These are phyloP conservation scores for Cordyceps militaris DNA, from an alignment of 2,329 filamentous ascomycete species.

Conservation along the genomic window DNA sequence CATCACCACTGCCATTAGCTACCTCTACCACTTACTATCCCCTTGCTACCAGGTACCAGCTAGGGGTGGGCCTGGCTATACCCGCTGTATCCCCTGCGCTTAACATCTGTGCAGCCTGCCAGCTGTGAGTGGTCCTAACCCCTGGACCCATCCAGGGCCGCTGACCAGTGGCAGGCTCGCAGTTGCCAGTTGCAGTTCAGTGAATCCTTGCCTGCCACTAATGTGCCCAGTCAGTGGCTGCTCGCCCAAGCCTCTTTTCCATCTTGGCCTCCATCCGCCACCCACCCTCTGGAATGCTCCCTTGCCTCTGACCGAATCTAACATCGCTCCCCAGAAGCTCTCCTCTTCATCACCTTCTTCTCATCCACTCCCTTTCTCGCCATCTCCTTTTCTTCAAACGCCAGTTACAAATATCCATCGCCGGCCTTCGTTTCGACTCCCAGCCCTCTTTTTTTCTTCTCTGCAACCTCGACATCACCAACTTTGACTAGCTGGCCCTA, in stretches of 20 bases:
- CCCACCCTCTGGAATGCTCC: neutral
- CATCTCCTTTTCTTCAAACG: neutral
- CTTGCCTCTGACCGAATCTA: neutral
- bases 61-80: neutral
- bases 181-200: no score
- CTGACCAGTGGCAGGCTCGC: no score
- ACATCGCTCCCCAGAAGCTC: neutral
- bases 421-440: neutral
- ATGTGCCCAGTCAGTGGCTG: no score
- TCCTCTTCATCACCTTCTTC: neutral
- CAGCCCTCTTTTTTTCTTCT: neutral
- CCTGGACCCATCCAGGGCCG: no score
- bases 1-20: no score
- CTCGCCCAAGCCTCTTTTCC: neutral
- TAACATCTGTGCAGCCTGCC: neutral
- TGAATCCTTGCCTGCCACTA: no score
- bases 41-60: no score
- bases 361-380: neutral
- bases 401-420: neutral
- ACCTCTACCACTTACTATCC: no score
- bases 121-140: no score
- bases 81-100: conserved; percentile 4
- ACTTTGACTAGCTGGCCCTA: neutral
- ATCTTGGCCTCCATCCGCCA: neutral
- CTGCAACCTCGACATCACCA: neutral